These are phyloP conservation scores for Barbarea vulgaris DNA, from an alignment of 345 rosid species.

Conservation along the genomic window DNA sequence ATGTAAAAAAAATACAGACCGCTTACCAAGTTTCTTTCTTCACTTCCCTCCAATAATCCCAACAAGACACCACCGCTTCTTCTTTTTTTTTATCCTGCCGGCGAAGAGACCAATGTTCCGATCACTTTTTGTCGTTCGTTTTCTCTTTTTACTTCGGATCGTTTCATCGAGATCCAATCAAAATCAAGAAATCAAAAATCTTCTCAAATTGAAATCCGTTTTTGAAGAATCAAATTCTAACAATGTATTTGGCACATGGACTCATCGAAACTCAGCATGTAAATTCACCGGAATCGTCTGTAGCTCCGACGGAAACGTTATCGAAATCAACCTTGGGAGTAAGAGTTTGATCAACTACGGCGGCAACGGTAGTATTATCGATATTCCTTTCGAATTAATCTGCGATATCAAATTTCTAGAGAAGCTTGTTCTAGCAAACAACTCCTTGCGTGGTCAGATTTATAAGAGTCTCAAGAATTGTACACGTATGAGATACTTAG, in stretches of 20 bases:
- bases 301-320: slow-evolving; percentile 47
- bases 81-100: slow-evolving; percentile 3
- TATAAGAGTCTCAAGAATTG: slow-evolving; percentile 49
- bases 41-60: neutral
- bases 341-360: slow-evolving; percentile 44
- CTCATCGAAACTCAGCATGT: slow-evolving; percentile 38
- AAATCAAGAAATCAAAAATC: slow-evolving; percentile 43
- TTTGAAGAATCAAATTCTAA: slow-evolving; percentile 43
- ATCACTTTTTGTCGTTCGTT: slow-evolving; percentile 7
- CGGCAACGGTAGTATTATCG: neutral
- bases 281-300: slow-evolving; percentile 63
- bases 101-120: slow-evolving; percentile 25
- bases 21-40: neutral
- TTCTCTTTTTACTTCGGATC: slow-evolving; percentile 36
- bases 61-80: neutral
- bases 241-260: slow-evolving; percentile 57
- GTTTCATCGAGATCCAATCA: slow-evolving; percentile 31
- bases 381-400: slow-evolving; percentile 58
- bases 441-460: slow-evolving; percentile 53
- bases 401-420: slow-evolving; percentile 55
- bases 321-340: slow-evolving; percentile 60
- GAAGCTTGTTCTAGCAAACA: slow-evolving; percentile 55
- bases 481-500: slow-evolving; percentile 49
- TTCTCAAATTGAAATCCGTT: slow-evolving; percentile 52
- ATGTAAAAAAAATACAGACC: neutral